Percentiles rank a stretch among this genome's conserved stretches.
Evolutionary conservation across 2,329 filamentous ascomycete species (phyloP).

Genomic region (Fusarium sp.): DNA sequence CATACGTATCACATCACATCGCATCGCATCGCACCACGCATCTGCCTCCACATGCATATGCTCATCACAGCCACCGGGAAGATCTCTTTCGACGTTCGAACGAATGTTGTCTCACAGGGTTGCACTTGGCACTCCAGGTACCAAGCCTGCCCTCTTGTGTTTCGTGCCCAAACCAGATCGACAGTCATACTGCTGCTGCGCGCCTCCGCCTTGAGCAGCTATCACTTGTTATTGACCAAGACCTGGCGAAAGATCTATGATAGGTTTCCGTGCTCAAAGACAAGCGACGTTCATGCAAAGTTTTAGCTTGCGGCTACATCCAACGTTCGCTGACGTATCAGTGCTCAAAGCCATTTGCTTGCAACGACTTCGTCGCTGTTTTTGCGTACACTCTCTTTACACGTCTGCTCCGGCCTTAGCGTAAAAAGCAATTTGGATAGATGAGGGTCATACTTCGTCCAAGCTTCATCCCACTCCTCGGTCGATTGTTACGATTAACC

Average conservation of each 20-base stretch:
- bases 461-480: slow-evolving; percentile 2
- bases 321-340: slow-evolving; percentile 26
- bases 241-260: slow-evolving; percentile 3
- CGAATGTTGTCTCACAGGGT: slow-evolving; percentile 17
- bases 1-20: slow-evolving; percentile 38
- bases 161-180: slow-evolving; percentile 19
- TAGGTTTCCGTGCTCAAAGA: slow-evolving; percentile 1
- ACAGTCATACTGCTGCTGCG: slow-evolving; percentile 38
- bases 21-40: slow-evolving; percentile 39
- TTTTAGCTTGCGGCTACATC: slow-evolving; percentile 13
- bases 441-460: not conserved
- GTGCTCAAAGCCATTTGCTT: slow-evolving; percentile 7
- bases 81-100: slow-evolving; percentile 35
- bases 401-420: slow-evolving; percentile 1
- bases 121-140: slow-evolving; percentile 10
- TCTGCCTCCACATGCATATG: slow-evolving; percentile 42
- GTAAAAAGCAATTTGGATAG: slow-evolving; percentile 1
- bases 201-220: slow-evolving; percentile 11
- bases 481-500: slow-evolving; percentile 19
- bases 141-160: slow-evolving; percentile 22
- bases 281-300: slow-evolving; percentile 25
- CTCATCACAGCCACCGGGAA: slow-evolving; percentile 43
- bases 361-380: not conserved
- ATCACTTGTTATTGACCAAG: slow-evolving; percentile 2
- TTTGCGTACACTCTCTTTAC: not conserved